Evolutionary conservation across 2,329 filamentous ascomycete species (phyloP).

Genomic region (Penicillium freii): DNA sequence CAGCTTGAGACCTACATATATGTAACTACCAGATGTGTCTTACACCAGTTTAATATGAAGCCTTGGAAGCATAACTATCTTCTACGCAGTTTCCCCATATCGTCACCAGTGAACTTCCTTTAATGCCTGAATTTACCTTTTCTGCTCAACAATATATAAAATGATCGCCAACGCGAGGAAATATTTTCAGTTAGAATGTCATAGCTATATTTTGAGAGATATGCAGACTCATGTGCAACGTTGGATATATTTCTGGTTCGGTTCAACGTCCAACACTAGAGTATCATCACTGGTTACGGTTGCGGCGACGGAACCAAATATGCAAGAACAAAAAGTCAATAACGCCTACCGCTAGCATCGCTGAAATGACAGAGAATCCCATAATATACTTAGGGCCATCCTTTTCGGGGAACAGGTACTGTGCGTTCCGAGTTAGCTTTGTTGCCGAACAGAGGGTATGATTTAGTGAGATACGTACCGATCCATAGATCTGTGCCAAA

Average conservation of each 20-base stretch:
- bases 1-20: background rate
- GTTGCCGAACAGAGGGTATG: too few species aligned
- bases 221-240: background rate
- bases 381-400: slow-evolving; percentile 52
- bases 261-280: background rate
- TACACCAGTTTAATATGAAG: background rate
- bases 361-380: slow-evolving; percentile 43
- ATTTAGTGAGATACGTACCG: slow-evolving; percentile 3
- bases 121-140: background rate
- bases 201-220: background rate
- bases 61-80: background rate
- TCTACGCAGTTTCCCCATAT: background rate
- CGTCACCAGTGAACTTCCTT: background rate
- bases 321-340: slow-evolving; percentile 29
- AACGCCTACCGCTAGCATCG: slow-evolving; percentile 33
- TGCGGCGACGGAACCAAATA: slow-evolving; percentile 22
- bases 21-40: background rate
- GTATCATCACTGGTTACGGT: background rate
- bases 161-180: background rate
- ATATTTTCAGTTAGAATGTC: background rate
- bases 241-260: background rate
- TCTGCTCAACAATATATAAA: background rate
- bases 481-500: slow-evolving; percentile 56
- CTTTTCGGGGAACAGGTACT: slow-evolving; percentile 51
- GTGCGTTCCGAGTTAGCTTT: slow-evolving; percentile 10